A percentile compares a stretch with the other conserved stretches of the same genome.
Evolutionary conservation across 768 basidiomycete species (phyloP).

Genomic region (Cyathus striatus): DNA sequence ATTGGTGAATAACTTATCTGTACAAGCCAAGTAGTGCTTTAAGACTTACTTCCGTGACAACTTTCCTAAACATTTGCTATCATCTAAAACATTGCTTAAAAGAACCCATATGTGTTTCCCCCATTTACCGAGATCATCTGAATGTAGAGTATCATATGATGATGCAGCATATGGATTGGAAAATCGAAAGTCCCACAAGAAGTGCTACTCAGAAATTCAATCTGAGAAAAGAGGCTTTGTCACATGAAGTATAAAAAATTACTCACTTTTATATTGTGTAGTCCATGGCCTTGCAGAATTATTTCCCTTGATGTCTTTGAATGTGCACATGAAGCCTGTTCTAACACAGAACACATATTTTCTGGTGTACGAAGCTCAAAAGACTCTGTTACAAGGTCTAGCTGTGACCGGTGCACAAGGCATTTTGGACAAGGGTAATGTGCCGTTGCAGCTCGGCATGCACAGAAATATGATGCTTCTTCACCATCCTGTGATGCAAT

Average conservation of each 20-base stretch:
- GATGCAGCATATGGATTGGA: conserved; percentile 14
- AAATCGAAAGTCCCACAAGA: conserved; percentile 18
- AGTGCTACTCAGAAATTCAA: conserved; percentile 14
- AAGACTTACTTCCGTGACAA: conserved; percentile 12
- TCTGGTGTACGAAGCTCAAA: conserved; percentile 11
- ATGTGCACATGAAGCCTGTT: conserved; percentile 5
- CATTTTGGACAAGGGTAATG: conserved; percentile 25
- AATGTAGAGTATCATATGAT: conserved; percentile 22
- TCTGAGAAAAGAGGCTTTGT: background rate
- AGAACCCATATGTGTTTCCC: conserved; percentile 17
- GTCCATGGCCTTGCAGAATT: conserved; percentile 13
- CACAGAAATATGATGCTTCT: conserved; percentile 19
- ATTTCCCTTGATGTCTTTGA: conserved; percentile 10
- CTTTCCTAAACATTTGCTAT: conserved; percentile 6
- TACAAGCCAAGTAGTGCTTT: conserved; percentile 1
- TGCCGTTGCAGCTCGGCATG: conserved; percentile 15
- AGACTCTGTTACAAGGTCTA: conserved; percentile 10
- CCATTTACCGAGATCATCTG: conserved; percentile 20
- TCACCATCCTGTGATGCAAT: conserved; percentile 23
- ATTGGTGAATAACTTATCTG: background rate
- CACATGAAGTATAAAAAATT: background rate
- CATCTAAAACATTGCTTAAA: conserved; percentile 12
- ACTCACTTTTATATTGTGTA: conserved; percentile 15
- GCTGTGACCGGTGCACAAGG: conserved; percentile 14
- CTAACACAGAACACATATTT: conserved; percentile 12